A percentile compares a stretch with the other conserved stretches of the same genome.
These are phyloP conservation scores for Aquilaria malaccensis DNA, from an alignment of 345 rosid genomes.

Conservation along the genomic window DNA sequence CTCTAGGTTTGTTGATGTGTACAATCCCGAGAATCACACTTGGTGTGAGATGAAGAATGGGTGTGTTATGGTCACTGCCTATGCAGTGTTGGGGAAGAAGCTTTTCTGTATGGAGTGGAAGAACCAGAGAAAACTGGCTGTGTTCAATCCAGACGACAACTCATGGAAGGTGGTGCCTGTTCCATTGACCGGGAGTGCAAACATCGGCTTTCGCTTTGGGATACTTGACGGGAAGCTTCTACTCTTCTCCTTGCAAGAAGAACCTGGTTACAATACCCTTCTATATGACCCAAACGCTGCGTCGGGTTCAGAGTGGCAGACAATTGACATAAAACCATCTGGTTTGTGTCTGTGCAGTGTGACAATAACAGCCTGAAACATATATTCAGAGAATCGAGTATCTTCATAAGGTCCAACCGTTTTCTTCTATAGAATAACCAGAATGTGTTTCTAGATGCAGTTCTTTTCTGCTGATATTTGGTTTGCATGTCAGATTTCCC, in stretches of 20 bases:
- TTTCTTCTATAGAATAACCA: too few species aligned
- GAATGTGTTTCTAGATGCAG: too few species aligned
- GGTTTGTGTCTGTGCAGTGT: conserved; percentile 68
- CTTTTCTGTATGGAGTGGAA: conserved; percentile 93
- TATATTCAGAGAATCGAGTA: background rate
- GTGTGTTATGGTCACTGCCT: conserved; percentile 90
- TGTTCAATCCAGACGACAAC: conserved; percentile 51
- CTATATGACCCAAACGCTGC: conserved; percentile 68
- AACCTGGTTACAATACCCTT: conserved; percentile 43
- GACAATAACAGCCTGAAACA: conserved; percentile 56
- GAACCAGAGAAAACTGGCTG: conserved; percentile 67
- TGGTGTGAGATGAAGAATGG: conserved; percentile 90
- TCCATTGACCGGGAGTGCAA: conserved; percentile 69
- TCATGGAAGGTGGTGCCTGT: conserved; percentile 75
- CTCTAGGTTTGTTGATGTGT: conserved; percentile 68
- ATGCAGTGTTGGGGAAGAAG: conserved; percentile 66
- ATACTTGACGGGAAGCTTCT: conserved; percentile 66
- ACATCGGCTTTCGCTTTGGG: conserved; percentile 66
- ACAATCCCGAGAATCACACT: conserved; percentile 47
- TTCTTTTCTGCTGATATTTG: too few species aligned
- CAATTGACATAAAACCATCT: conserved; percentile 57
- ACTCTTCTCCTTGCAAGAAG: conserved; percentile 52
- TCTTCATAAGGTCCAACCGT: background rate
- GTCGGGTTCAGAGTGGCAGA: conserved; percentile 70
- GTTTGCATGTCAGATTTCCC: too few species aligned